Percentiles rank a stretch among this genome's conserved stretches.
Evolutionary conservation across 371 early-diverging fungal species (phyloP).

Genomic region (Apophysomyces ossiformis): DNA sequence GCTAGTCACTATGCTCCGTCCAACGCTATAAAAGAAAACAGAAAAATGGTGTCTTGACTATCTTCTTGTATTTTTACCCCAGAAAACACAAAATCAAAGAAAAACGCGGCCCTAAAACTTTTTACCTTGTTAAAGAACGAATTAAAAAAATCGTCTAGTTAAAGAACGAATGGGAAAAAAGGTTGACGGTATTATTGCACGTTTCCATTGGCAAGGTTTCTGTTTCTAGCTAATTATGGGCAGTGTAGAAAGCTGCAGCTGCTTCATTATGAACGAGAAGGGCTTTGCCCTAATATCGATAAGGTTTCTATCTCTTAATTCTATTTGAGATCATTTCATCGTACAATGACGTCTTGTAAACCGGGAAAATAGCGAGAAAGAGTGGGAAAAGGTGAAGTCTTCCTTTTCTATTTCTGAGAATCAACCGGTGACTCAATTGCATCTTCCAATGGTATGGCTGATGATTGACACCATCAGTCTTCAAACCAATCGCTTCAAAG

Average conservation of each 20-base stretch:
- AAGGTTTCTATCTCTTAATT: no score
- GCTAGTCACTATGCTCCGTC: constrained; percentile 3
- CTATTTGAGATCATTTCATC: neutral
- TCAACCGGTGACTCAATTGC: neutral
- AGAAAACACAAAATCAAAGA: neutral
- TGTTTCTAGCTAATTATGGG: no score
- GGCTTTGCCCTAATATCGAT: no score
- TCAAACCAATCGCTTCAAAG: constrained; percentile 9
- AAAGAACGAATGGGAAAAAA: no score
- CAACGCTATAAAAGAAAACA: neutral
- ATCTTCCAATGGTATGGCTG: constrained; percentile 4
- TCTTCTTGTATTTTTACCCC: neutral
- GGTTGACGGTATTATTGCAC: no score
- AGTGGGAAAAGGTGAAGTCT: no score
- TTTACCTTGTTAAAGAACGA: no score
- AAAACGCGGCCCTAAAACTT: neutral
- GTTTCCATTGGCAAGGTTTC: no score
- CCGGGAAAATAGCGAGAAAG: no score
- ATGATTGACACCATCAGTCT: constrained; percentile 16
- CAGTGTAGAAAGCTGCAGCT: no score
- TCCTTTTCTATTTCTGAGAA: neutral
- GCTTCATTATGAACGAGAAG: no score
- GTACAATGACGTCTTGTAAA: neutral
- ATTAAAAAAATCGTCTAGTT: no score
- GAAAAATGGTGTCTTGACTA: neutral